These are phyloP conservation scores for Coix lacrymajobi DNA, from an alignment of 176 grass and related monocot species.

Conservation along the genomic window DNA sequence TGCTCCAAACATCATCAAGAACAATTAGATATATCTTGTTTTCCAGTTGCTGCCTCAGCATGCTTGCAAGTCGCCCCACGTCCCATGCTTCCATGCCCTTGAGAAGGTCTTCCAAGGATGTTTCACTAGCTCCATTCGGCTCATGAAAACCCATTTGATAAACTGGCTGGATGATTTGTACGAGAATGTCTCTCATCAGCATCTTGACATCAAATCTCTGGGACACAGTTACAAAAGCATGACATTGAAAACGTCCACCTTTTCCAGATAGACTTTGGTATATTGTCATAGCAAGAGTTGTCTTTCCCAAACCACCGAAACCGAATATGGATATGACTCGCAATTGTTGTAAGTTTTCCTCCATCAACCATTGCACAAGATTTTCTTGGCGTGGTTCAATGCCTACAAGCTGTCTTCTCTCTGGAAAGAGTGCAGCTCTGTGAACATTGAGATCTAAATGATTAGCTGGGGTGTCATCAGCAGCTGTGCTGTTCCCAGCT, in stretches of 20 bases:
- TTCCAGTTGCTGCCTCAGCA: background rate
- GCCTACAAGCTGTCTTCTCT: slow-evolving; percentile 34
- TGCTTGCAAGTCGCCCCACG: slow-evolving; percentile 7
- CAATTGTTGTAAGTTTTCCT: background rate
- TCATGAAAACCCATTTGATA: background rate
- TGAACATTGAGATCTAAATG: background rate
- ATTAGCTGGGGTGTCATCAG: background rate
- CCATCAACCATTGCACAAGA: slow-evolving; percentile 24
- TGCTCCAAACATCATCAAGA: slow-evolving; percentile 42
- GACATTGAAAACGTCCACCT: background rate
- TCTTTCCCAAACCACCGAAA: slow-evolving; percentile 52
- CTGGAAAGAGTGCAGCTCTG: background rate
- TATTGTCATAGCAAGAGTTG: slow-evolving; percentile 45
- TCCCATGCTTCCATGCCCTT: slow-evolving; percentile 32
- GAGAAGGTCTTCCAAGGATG: background rate
- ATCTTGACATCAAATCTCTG: slow-evolving; percentile 34
- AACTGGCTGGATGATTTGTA: slow-evolving; percentile 17
- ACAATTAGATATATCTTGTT: slow-evolving; percentile 38
- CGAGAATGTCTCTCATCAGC: slow-evolving; percentile 30
- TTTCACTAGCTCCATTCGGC: background rate
- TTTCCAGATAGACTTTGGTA: slow-evolving; percentile 26
- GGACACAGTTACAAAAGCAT: slow-evolving; percentile 38
- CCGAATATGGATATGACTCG: slow-evolving; percentile 22
- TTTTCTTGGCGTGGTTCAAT: background rate
- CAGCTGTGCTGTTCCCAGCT: background rate